Percentiles rank a stretch among this genome's conserved stretches.
These are phyloP conservation scores for Magnaporthales sp. DNA, from an alignment of 2,329 filamentous ascomycete genomes.

Conservation along the genomic window DNA sequence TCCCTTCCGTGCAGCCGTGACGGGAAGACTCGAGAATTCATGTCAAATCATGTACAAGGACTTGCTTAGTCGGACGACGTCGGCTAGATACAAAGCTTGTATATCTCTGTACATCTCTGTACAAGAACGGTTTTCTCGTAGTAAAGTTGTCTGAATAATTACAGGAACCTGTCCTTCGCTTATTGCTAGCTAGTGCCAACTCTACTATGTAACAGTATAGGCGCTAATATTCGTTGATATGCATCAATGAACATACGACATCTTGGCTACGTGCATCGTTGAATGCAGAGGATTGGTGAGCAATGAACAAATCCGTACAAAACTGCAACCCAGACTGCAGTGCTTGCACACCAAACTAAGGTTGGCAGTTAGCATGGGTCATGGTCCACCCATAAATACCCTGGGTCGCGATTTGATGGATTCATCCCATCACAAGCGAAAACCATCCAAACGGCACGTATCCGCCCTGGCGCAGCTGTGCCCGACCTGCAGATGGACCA, in stretches of 20 bases:
- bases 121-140: background rate
- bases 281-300: background rate
- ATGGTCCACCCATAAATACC: background rate
- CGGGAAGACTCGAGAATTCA: background rate
- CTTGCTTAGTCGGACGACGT: background rate
- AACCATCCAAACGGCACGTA: background rate
- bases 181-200: background rate
- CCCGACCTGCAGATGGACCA: background rate
- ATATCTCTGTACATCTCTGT: background rate
- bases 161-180: background rate
- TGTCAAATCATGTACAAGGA: background rate
- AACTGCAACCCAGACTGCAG: background rate
- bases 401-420: background rate
- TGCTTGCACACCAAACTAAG: background rate
- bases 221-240: background rate
- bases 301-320: background rate
- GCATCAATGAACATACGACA: no score
- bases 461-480: background rate
- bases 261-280: background rate
- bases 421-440: background rate
- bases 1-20: background rate
- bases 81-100: background rate
- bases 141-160: background rate
- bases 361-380: background rate
- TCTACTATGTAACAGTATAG: background rate